phyloP scores from a whole-genome alignment of 805 yeast species.

The Sugiyamaella americana region DNA sequence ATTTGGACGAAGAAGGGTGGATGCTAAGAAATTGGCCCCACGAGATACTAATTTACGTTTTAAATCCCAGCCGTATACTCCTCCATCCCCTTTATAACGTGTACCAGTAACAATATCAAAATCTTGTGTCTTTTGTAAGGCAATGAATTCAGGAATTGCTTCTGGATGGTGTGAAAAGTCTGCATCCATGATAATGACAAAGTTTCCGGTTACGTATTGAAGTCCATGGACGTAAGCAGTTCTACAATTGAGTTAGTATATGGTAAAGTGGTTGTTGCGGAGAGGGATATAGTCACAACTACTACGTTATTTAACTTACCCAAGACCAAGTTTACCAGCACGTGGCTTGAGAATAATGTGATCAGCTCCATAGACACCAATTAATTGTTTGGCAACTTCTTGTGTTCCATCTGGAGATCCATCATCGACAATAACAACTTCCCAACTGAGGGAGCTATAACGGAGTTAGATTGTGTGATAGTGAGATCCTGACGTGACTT shows the following conservation, averaged over 20 bases:
- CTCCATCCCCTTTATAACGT: slow-evolving; percentile 74
- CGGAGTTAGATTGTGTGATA: not conserved
- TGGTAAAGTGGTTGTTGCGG: too few species aligned
- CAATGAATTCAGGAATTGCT: slow-evolving; percentile 69
- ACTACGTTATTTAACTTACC: slow-evolving; percentile 27
- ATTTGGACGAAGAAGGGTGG: slow-evolving; percentile 61
- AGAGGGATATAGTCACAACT: too few species aligned
- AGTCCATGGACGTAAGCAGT: slow-evolving; percentile 78
- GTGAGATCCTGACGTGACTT: slow-evolving; percentile 5
- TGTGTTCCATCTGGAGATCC: slow-evolving; percentile 81
- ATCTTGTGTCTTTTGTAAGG: slow-evolving; percentile 44
- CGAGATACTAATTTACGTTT: slow-evolving; percentile 71
- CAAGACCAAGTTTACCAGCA: slow-evolving; percentile 71
- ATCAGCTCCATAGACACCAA: slow-evolving; percentile 46
- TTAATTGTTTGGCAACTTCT: slow-evolving; percentile 49
- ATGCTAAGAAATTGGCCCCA: slow-evolving; percentile 75
- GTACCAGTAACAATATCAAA: slow-evolving; percentile 46
- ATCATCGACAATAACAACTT: slow-evolving; percentile 70
- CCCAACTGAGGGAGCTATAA: slow-evolving; percentile 51
- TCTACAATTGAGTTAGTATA: slow-evolving; percentile 9
- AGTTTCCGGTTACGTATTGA: slow-evolving; percentile 64
- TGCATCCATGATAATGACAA: slow-evolving; percentile 77
- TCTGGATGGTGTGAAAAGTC: slow-evolving; percentile 79
- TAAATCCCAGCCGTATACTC: slow-evolving; percentile 80
- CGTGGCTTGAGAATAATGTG: slow-evolving; percentile 63